Evolutionary conservation across 176 grass and related monocot genomes (phyloP).

Genomic region (Aegilops umbellulata): DNA sequence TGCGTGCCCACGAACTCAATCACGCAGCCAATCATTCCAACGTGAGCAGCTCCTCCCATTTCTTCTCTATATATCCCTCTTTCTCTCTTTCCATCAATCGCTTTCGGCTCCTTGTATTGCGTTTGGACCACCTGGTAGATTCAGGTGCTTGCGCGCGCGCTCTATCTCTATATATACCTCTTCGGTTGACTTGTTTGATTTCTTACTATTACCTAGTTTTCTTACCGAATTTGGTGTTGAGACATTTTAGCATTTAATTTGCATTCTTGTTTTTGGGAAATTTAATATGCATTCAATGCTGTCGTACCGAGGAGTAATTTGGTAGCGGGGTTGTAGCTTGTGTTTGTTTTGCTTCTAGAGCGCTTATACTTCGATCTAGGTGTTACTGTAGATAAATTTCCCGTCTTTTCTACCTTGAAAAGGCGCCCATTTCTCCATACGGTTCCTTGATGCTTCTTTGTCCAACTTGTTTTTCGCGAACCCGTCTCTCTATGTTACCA

Average conservation of each 20-base stretch:
- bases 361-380: conserved; percentile 6
- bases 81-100: not conserved
- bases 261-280: no score
- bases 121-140: not conserved
- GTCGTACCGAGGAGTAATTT: conserved; percentile 15
- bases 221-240: not conserved
- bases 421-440: not conserved
- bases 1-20: conserved; percentile 37
- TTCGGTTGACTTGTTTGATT: not conserved
- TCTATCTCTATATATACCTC: not conserved
- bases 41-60: not conserved
- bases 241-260: conserved; percentile 11
- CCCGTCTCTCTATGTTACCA: not conserved
- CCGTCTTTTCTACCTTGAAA: not conserved
- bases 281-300: not conserved
- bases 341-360: conserved; percentile 1
- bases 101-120: conserved; percentile 18
- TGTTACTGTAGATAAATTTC: conserved; percentile 12
- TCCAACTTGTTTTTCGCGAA: not conserved
- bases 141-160: conserved; percentile 6
- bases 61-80: not conserved
- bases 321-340: conserved; percentile 5
- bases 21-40: conserved; percentile 6
- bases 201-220: not conserved
- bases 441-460: not conserved